Percentiles rank a stretch among this genome's conserved stretches.
Evolutionary conservation across 1,284 basidiomycete species (phyloP).

Genomic region (Cutaneotrichosporon mucoides): DNA sequence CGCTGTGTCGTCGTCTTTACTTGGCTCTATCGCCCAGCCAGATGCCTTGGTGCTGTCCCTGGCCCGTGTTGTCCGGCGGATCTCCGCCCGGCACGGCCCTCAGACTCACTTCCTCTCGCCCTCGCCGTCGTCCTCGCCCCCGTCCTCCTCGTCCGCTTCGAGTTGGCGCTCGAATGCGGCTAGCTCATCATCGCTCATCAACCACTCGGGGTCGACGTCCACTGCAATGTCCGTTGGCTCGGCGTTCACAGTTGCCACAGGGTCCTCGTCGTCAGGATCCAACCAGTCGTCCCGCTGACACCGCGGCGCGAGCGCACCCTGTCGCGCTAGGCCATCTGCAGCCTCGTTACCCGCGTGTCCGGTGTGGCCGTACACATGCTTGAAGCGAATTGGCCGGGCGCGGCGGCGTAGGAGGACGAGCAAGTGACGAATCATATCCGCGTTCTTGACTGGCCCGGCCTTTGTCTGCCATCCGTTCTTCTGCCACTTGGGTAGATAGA

Average conservation of each 20-base stretch:
- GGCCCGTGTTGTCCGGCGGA: too few species aligned
- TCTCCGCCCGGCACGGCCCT: too few species aligned
- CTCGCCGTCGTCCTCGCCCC: too few species aligned
- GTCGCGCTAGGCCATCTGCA: slow-evolving; percentile 45
- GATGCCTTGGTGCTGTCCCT: too few species aligned
- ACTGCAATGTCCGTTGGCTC: slow-evolving; percentile 2
- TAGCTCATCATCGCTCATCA: slow-evolving; percentile 35
- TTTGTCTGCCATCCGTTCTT: slow-evolving; percentile 33
- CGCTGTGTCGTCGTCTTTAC: too few species aligned
- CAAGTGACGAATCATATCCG: slow-evolving; percentile 48
- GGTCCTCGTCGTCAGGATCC: slow-evolving; percentile 31
- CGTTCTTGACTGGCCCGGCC: slow-evolving; percentile 38
- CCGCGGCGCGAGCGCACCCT: slow-evolving; percentile 28
- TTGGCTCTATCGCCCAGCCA: too few species aligned
- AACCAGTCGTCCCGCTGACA: slow-evolving; percentile 35
- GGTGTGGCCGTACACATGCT: slow-evolving; percentile 42
- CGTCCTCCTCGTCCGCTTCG: neutral
- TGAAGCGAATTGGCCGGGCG: slow-evolving; percentile 35
- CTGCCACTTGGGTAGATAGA: slow-evolving; percentile 47
- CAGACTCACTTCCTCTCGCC: too few species aligned
- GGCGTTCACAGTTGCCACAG: slow-evolving; percentile 14
- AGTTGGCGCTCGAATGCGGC: slow-evolving; percentile 21
- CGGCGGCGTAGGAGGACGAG: slow-evolving; percentile 40
- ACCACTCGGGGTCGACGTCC: slow-evolving; percentile 32
- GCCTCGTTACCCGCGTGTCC: slow-evolving; percentile 46